Evolutionary conservation across 805 yeast genomes (phyloP).

Genomic region (Diddensiella caesifluorescens): DNA sequence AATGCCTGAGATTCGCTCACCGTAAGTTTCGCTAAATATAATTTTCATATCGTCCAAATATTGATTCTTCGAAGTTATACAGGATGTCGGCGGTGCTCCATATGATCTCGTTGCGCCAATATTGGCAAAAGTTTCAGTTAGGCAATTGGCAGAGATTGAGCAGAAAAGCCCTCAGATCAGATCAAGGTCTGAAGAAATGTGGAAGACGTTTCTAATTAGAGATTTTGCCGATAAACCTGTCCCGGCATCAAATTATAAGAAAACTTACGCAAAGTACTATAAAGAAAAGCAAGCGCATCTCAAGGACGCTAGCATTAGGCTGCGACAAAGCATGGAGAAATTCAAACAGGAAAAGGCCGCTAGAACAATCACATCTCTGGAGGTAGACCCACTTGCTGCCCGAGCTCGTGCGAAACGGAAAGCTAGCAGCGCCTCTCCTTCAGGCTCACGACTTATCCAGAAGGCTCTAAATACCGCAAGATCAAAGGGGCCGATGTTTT

Average conservation of each 20-base stretch:
- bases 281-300: slow-evolving; percentile 43
- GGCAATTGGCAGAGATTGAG: slow-evolving; percentile 33
- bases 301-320: slow-evolving; percentile 39
- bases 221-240: slow-evolving; percentile 33
- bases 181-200: slow-evolving; percentile 29
- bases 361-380: slow-evolving; percentile 20
- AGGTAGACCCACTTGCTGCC: slow-evolving; percentile 21
- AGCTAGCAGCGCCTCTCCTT: slow-evolving; percentile 5
- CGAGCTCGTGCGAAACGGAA: slow-evolving; percentile 15
- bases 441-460: slow-evolving; percentile 22
- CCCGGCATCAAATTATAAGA: slow-evolving; percentile 25
- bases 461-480: slow-evolving; percentile 16
- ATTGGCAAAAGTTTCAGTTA: slow-evolving; percentile 28
- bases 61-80: slow-evolving; percentile 22
- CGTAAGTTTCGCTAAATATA: slow-evolving; percentile 16
- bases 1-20: slow-evolving; percentile 22
- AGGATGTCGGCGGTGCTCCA: slow-evolving; percentile 37
- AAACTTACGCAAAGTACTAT: slow-evolving; percentile 25
- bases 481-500: slow-evolving; percentile 21
- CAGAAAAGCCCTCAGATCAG: slow-evolving; percentile 28
- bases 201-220: slow-evolving; percentile 29
- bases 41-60: not conserved
- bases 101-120: slow-evolving; percentile 35
- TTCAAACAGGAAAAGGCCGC: slow-evolving; percentile 26
- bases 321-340: slow-evolving; percentile 28